phyloP scores from a whole-genome alignment of 1,284 basidiomycete species.

The Tilletia walkeri region DNA sequence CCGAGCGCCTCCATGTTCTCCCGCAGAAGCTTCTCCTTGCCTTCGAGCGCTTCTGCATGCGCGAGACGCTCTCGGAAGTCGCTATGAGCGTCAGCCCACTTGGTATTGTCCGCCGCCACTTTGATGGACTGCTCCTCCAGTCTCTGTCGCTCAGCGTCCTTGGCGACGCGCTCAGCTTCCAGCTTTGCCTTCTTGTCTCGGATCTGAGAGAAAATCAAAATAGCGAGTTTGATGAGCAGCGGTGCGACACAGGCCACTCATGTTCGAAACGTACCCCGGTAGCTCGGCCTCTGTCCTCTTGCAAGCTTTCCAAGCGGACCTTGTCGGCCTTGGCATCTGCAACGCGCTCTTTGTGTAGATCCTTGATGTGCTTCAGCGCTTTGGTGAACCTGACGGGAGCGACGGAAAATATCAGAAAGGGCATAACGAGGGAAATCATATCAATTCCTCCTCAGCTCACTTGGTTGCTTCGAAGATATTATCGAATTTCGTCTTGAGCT shows the following conservation, averaged over 20 bases:
- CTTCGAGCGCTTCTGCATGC: slow-evolving; percentile 66
- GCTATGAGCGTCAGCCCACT: not conserved
- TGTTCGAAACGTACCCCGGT: not conserved
- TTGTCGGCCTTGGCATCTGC: slow-evolving; percentile 90
- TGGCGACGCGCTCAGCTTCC: slow-evolving; percentile 36
- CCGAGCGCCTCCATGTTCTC: slow-evolving; percentile 69
- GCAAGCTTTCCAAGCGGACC: slow-evolving; percentile 76
- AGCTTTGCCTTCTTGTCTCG: slow-evolving; percentile 38
- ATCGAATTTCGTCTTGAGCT: slow-evolving; percentile 96
- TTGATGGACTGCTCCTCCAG: slow-evolving; percentile 43
- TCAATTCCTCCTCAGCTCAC: slow-evolving; percentile 13
- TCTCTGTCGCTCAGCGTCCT: slow-evolving; percentile 27
- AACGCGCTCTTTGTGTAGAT: slow-evolving; percentile 72
- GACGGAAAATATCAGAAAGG: not conserved
- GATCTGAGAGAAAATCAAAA: slow-evolving; percentile 20
- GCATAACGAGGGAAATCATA: not conserved
- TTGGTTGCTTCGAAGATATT: slow-evolving; percentile 96
- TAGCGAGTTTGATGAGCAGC: not conserved
- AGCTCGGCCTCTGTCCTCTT: slow-evolving; percentile 38
- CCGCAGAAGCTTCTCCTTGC: slow-evolving; percentile 78
- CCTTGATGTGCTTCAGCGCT: slow-evolving; percentile 88
- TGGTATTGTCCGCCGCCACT: slow-evolving; percentile 64
- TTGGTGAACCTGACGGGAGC: slow-evolving; percentile 65
- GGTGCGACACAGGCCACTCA: not conserved
- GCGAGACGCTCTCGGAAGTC: not conserved